These are phyloP conservation scores for Tuber magnatum DNA, from an alignment of 495 filamentous ascomycete species.

Conservation along the genomic window DNA sequence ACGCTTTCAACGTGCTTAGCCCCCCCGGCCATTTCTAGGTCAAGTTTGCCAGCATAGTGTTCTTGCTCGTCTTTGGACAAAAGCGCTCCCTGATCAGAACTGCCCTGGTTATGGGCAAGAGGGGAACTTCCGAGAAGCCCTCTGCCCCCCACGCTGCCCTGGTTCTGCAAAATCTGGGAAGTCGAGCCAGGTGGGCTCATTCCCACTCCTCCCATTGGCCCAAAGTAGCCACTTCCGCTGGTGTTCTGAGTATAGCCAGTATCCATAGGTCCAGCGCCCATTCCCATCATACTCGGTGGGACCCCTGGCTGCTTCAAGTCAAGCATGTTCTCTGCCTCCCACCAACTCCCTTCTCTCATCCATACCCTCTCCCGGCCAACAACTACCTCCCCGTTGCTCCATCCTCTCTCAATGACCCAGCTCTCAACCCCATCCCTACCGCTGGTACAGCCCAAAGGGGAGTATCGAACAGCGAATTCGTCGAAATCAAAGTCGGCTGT, in stretches of 20 bases:
- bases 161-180: constrained; percentile 61
- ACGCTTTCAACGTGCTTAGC: constrained; percentile 68
- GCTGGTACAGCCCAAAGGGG: constrained; percentile 75
- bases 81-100: constrained; percentile 45
- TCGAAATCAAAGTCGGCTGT: constrained; percentile 93
- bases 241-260: constrained; percentile 57
- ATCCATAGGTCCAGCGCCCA: constrained; percentile 46
- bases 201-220: constrained; percentile 53
- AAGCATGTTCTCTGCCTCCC: constrained; percentile 95
- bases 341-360: constrained; percentile 92
- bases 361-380: constrained; percentile 85
- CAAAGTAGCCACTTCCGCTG: constrained; percentile 65
- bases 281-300: constrained; percentile 47
- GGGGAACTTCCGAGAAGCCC: constrained; percentile 41
- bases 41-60: constrained; percentile 53
- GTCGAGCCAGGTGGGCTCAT: constrained; percentile 58
- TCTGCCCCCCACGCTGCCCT: constrained; percentile 45
- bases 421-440: constrained; percentile 89
- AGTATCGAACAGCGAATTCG: constrained; percentile 78
- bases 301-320: constrained; percentile 65
- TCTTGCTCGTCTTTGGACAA: constrained; percentile 38
- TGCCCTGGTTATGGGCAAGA: constrained; percentile 44
- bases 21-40: constrained; percentile 67
- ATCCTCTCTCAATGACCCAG: constrained; percentile 91
- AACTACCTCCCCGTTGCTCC: constrained; percentile 95